phyloP scores from a whole-genome alignment of 495 filamentous ascomycete species.

The Penicillium daleae region DNA sequence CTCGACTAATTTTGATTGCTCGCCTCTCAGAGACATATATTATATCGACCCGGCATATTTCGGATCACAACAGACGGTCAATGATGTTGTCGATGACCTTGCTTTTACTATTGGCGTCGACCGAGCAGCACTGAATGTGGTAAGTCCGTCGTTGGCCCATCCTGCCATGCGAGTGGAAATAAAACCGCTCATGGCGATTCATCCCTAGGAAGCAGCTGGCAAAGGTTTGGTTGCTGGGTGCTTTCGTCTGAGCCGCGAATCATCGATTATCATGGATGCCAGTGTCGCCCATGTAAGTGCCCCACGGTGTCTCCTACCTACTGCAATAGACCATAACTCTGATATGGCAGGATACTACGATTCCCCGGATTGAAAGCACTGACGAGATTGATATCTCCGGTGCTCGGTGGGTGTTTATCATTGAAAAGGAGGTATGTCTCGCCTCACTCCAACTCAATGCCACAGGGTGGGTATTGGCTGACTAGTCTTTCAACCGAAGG shows the following conservation, averaged over 20 bases:
- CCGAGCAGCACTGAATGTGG: conserved; percentile 43
- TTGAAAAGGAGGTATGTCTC: conserved; percentile 83
- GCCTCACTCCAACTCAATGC: neutral
- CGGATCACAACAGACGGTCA: conserved; percentile 71
- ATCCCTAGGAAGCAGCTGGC: conserved; percentile 56
- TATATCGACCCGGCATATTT: conserved; percentile 86
- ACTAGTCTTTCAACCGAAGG: conserved; percentile 48
- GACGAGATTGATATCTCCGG: conserved; percentile 55
- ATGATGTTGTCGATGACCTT: conserved; percentile 80
- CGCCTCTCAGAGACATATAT: conserved; percentile 77
- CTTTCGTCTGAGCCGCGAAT: conserved; percentile 43
- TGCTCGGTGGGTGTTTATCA: conserved; percentile 74
- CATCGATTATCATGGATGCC: conserved; percentile 28
- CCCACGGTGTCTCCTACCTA: neutral
- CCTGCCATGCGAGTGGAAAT: no score
- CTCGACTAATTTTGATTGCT: neutral
- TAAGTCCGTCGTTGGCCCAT: conserved; percentile 47
- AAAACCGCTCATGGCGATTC: neutral
- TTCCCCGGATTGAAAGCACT: conserved; percentile 63
- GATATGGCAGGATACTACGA: conserved; percentile 60
- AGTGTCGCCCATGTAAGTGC: conserved; percentile 21
- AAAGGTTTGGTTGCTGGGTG: conserved; percentile 72
- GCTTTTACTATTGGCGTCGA: conserved; percentile 66
- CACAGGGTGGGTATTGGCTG: neutral
- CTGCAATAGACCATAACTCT: neutral